Percentiles rank a stretch among this genome's conserved stretches.
Conservation (phyloP, 2,329 filamentous ascomycete genomes). For the Phialophora tarda region DNA sequence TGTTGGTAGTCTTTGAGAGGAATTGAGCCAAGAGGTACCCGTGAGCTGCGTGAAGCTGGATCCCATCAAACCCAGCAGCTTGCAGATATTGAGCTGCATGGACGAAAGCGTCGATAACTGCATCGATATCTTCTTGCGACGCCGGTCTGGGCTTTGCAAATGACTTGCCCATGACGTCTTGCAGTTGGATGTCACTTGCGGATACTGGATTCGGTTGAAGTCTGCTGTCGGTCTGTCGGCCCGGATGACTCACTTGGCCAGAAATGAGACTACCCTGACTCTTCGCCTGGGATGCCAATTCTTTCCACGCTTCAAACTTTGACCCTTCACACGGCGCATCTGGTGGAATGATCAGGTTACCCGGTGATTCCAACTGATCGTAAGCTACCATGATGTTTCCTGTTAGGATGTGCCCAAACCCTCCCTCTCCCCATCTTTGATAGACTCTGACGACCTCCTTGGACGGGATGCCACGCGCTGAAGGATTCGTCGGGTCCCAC, state of each 20-base stretch:
- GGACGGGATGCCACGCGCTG: conserved; percentile 61
- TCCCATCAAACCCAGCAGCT: conserved; percentile 64
- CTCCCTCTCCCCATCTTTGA: conserved; percentile 65
- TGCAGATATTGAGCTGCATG: conserved; percentile 67
- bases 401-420: conserved; percentile 62
- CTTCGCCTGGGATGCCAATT: conserved; percentile 61
- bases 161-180: conserved; percentile 47
- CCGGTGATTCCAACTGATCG: conserved; percentile 61
- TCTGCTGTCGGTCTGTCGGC: conserved; percentile 57
- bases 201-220: conserved; percentile 59
- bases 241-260: conserved; percentile 67
- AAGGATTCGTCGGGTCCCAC: conserved; percentile 61
- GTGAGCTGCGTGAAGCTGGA: conserved; percentile 58
- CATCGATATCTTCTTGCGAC: conserved; percentile 50
- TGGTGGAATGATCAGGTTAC: conserved; percentile 64
- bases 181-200: conserved; percentile 53
- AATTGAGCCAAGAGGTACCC: conserved; percentile 66
- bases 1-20: conserved; percentile 58
- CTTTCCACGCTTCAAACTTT: conserved; percentile 65
- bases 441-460: conserved; percentile 64
- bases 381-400: conserved; percentile 66
- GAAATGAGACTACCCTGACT: conserved; percentile 63
- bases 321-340: conserved; percentile 59
- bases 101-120: conserved; percentile 64
- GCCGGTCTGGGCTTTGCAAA: conserved; percentile 33